Evolutionary conservation across 257 asterid species (phyloP).

Genomic region (Penstemon barbatus): DNA sequence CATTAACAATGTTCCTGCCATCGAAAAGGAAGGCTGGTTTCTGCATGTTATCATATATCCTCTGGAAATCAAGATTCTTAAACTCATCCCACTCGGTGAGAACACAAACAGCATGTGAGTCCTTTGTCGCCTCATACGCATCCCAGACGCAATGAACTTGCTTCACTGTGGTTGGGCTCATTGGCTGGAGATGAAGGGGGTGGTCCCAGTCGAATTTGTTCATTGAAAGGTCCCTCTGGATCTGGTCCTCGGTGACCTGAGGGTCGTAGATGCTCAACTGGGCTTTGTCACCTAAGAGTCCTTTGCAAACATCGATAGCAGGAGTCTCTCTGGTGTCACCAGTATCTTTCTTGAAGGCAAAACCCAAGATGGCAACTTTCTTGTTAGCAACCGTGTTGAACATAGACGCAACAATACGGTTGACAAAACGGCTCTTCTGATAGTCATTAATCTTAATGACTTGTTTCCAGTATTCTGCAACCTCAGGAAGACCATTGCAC

Average conservation of each 20-base stretch:
- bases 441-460: conserved; percentile 72
- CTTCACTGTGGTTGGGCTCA: conserved; percentile 64
- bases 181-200: conserved; percentile 74
- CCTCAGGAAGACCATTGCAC: conserved; percentile 76
- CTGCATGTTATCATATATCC: conserved; percentile 69
- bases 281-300: conserved; percentile 69
- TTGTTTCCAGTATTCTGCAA: conserved; percentile 74
- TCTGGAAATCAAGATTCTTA: conserved; percentile 62
- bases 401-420: conserved; percentile 67
- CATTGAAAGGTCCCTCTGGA: conserved; percentile 69
- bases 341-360: conserved; percentile 73
- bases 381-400: conserved; percentile 74
- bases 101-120: conserved; percentile 65
- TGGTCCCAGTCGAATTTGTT: conserved; percentile 77
- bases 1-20: conserved; percentile 55
- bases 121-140: conserved; percentile 65
- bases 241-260: conserved; percentile 67
- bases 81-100: conserved; percentile 80
- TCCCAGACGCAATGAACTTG: conserved; percentile 62
- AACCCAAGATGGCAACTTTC: conserved; percentile 64
- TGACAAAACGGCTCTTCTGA: conserved; percentile 66
- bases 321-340: conserved; percentile 77
- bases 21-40: conserved; percentile 70
- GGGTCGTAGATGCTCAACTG: conserved; percentile 68
- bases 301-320: conserved; percentile 70